phyloP scores from a whole-genome alignment of 2,329 filamentous ascomycete genomes.

The Beauveria medogensis region DNA sequence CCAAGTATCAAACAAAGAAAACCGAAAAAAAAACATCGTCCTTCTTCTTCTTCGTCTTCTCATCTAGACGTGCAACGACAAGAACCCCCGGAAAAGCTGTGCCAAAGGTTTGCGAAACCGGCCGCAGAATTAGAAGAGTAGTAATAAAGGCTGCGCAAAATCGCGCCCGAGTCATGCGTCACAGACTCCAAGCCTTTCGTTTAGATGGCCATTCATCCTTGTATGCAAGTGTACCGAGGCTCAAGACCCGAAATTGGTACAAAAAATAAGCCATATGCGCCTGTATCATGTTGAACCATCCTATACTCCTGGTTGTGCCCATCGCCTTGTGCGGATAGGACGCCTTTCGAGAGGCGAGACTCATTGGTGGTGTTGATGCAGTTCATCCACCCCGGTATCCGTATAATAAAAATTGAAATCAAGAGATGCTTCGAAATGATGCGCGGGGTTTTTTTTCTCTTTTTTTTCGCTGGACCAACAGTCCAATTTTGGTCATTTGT shows the following conservation, averaged over 20 bases:
- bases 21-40: neutral
- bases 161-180: neutral
- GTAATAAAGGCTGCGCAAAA: neutral
- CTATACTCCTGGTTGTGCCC: neutral
- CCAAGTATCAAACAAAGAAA: neutral
- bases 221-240: neutral
- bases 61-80: neutral
- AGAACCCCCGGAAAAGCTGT: neutral
- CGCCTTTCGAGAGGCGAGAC: neutral
- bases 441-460: neutral
- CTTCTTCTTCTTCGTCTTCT: neutral
- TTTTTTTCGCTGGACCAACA: neutral
- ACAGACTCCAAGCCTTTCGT: neutral
- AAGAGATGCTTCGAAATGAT: neutral
- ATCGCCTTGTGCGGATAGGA: neutral
- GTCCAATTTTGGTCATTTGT: neutral
- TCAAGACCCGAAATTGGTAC: neutral
- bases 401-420: neutral
- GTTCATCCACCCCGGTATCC: neutral
- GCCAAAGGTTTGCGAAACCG: neutral
- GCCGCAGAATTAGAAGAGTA: neutral
- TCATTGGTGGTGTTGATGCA: neutral
- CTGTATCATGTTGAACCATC: neutral
- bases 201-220: neutral
- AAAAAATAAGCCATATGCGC: constrained; percentile 1